A percentile compares a stretch with the other conserved stretches of the same genome.
Conservation (phyloP, 352 stramenopile genomes). For the Blastocystis hominis region DNA sequence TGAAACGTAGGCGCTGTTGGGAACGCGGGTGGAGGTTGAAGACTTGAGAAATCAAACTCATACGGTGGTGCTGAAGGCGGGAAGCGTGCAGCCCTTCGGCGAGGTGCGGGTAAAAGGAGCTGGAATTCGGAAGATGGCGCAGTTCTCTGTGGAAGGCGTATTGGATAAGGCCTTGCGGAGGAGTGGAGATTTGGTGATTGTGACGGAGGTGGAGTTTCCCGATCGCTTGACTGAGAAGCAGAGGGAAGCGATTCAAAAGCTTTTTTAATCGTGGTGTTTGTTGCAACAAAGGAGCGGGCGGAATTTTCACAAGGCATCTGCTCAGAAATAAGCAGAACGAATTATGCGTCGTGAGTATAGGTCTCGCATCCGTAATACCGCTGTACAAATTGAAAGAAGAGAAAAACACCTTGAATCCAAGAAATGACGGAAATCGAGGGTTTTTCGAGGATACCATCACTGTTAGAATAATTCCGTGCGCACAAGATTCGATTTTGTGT, state of each 20-base stretch:
- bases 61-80: background rate
- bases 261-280: conserved; percentile 23
- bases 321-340: too few relatives aligned
- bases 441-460: too few relatives aligned
- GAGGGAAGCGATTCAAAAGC: background rate
- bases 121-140: background rate
- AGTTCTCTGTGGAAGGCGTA: background rate
- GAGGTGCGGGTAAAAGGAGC: background rate
- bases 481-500: background rate
- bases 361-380: too few relatives aligned
- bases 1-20: conserved; percentile 12
- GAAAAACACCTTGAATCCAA: too few relatives aligned
- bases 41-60: background rate
- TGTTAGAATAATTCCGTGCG: background rate
- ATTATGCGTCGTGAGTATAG: too few relatives aligned
- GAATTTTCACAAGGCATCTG: too few relatives aligned
- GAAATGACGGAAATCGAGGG: too few relatives aligned
- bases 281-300: background rate
- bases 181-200: conserved; percentile 20
- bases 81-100: background rate
- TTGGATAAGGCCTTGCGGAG: background rate
- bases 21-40: background rate
- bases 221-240: background rate
- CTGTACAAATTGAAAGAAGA: background rate
- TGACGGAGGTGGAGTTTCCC: conserved; percentile 14